phyloP scores from a whole-genome alignment of 306 rosid genomes.

The Vigna hirtella region DNA sequence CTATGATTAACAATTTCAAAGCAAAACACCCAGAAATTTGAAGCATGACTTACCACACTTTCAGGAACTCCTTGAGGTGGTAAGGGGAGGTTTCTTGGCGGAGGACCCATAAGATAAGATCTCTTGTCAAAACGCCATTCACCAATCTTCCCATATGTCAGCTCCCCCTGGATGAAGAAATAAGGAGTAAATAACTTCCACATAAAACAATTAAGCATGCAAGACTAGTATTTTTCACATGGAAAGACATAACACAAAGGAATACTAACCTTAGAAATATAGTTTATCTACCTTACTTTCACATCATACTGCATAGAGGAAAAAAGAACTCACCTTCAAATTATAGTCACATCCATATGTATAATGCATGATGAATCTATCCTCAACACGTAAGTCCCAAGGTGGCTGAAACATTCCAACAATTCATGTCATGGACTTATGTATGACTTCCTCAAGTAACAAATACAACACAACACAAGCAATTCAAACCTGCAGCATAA shows the following conservation, averaged over 20 bases:
- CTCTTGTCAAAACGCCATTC: slow-evolving; percentile 99
- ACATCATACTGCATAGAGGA: slow-evolving; percentile 26
- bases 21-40: neutral
- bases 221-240: neutral
- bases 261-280: neutral
- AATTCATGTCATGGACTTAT: slow-evolving; percentile 36
- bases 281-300: slow-evolving; percentile 13
- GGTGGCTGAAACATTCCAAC: slow-evolving; percentile 78
- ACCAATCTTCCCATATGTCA: slow-evolving; percentile 83
- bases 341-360: slow-evolving; percentile 90
- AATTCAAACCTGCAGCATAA: slow-evolving; percentile 83
- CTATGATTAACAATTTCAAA: slow-evolving; percentile 26
- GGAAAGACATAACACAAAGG: slow-evolving; percentile 2
- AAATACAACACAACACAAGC: slow-evolving; percentile 23
- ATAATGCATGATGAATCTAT: slow-evolving; percentile 76
- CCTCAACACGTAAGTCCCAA: slow-evolving; percentile 70
- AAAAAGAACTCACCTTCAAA: slow-evolving; percentile 61
- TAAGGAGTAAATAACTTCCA: slow-evolving; percentile 14
- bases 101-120: slow-evolving; percentile 80
- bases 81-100: slow-evolving; percentile 78
- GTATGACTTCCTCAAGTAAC: slow-evolving; percentile 16
- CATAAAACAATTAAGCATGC: slow-evolving; percentile 17
- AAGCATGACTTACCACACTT: slow-evolving; percentile 77
- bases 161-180: slow-evolving; percentile 62
- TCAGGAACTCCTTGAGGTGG: slow-evolving; percentile 96